These are phyloP conservation scores for Fusarium sp. DNA, from an alignment of 2,329 filamentous ascomycete species.

Conservation along the genomic window DNA sequence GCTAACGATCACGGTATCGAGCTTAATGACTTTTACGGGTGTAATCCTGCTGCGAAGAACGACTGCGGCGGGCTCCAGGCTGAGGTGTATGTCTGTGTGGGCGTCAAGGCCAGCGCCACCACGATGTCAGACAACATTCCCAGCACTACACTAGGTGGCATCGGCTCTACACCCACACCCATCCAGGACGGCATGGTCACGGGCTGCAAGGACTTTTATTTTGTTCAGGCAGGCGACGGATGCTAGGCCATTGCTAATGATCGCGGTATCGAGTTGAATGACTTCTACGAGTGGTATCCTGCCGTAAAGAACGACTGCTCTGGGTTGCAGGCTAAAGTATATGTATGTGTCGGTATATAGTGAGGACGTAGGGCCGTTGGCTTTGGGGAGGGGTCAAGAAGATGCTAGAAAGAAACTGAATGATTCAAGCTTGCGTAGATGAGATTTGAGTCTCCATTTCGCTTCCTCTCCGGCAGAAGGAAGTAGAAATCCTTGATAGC, in stretches of 20 bases:
- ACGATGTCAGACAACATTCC: not conserved
- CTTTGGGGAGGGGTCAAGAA: not conserved
- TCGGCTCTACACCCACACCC: not conserved
- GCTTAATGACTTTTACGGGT: not conserved
- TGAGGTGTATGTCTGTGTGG: not conserved
- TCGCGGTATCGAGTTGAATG: not conserved
- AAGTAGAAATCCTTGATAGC: not conserved
- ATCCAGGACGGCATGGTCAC: slow-evolving; percentile 4
- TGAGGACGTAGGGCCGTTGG: not conserved
- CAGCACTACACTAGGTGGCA: not conserved
- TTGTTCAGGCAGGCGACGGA: not conserved
- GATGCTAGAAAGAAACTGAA: not conserved
- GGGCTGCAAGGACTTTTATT: not conserved
- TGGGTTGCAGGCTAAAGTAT: not conserved
- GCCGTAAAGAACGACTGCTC: not conserved
- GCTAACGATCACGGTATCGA: not conserved
- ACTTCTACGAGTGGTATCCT: not conserved
- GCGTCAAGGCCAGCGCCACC: not conserved
- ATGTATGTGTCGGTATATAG: not conserved
- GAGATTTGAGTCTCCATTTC: not conserved
- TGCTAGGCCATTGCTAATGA: slow-evolving; percentile 5
- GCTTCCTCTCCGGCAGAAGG: not conserved
- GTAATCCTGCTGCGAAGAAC: not conserved
- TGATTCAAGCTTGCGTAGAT: not conserved
- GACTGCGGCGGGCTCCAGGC: not conserved